These are phyloP conservation scores for Nannochloropsis granulata DNA, from an alignment of 108 stramenopile genomes.

Conservation along the genomic window DNA sequence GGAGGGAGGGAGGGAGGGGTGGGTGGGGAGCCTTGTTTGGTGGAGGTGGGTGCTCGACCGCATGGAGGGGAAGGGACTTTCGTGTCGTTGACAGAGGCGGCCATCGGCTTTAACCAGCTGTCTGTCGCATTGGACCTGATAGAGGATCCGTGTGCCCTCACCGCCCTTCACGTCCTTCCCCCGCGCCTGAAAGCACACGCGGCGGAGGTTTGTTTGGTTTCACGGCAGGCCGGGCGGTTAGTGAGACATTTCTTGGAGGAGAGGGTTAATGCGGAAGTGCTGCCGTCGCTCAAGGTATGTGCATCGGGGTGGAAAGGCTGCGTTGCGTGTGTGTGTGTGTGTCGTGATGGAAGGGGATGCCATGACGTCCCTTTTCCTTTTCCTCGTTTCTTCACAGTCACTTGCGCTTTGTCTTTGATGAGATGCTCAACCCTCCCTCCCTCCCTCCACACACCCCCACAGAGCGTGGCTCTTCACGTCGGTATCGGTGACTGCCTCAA, in stretches of 20 bases:
- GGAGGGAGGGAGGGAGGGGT: slow-evolving; percentile 49
- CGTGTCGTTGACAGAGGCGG: slow-evolving; percentile 44
- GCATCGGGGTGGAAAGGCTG: neutral
- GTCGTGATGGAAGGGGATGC: too few relatives aligned
- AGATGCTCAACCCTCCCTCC: neutral
- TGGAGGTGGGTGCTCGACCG: slow-evolving; percentile 81
- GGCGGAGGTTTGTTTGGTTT: neutral
- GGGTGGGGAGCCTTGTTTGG: slow-evolving; percentile 67
- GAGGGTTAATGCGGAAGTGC: neutral
- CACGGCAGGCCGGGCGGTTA: neutral
- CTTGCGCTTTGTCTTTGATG: too few relatives aligned
- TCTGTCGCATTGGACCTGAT: neutral
- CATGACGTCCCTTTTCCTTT: neutral
- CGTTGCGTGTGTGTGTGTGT: too few relatives aligned
- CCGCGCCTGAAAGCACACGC: neutral
- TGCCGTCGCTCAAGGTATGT: neutral
- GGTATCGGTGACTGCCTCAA: neutral
- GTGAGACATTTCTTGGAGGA: neutral
- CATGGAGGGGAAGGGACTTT: slow-evolving; percentile 89
- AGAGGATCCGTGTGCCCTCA: neutral
- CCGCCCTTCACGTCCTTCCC: neutral
- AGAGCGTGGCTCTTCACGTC: neutral
- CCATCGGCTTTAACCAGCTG: slow-evolving; percentile 43
- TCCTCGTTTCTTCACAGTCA: neutral
- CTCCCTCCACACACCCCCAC: too few relatives aligned